Evolutionary conservation across 2,329 filamentous ascomycete species (phyloP).

Genomic region (Botryotinia calthae): DNA sequence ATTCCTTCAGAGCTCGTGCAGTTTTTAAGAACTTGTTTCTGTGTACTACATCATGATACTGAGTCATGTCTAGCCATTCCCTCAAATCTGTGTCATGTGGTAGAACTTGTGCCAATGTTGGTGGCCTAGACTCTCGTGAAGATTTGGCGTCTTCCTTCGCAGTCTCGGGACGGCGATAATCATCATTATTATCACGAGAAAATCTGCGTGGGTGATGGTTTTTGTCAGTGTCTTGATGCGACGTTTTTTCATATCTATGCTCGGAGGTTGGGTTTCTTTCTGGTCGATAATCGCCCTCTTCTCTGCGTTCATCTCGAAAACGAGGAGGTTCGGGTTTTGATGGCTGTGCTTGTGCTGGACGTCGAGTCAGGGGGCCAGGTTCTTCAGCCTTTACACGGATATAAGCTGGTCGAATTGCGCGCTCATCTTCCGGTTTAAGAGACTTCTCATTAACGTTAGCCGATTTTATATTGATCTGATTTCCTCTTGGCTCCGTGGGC

Average conservation of each 20-base stretch:
- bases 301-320: constrained; percentile 28
- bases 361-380: constrained; percentile 25
- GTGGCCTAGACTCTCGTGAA: constrained; percentile 24
- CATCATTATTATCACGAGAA: constrained; percentile 28
- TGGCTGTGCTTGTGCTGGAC: constrained; percentile 19
- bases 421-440: constrained; percentile 26
- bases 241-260: constrained; percentile 27
- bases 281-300: constrained; percentile 26
- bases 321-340: constrained; percentile 17
- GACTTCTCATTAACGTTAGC: constrained; percentile 26
- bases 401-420: constrained; percentile 18
- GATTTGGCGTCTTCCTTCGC: constrained; percentile 26
- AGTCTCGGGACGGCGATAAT: constrained; percentile 23
- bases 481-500: constrained; percentile 28
- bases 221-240: constrained; percentile 26
- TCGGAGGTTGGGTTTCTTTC: constrained; percentile 25
- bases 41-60: constrained; percentile 39
- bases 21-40: constrained; percentile 35
- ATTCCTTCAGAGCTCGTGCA: constrained; percentile 13
- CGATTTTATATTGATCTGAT: constrained; percentile 21
- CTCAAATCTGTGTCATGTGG: constrained; percentile 36
- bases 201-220: constrained; percentile 23
- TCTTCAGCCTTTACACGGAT: constrained; percentile 21
- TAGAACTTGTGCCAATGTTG: constrained; percentile 33
- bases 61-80: constrained; percentile 41